Evolutionary conservation across 345 rosid genomes (phyloP).

Genomic region (Citrus inodora): DNA sequence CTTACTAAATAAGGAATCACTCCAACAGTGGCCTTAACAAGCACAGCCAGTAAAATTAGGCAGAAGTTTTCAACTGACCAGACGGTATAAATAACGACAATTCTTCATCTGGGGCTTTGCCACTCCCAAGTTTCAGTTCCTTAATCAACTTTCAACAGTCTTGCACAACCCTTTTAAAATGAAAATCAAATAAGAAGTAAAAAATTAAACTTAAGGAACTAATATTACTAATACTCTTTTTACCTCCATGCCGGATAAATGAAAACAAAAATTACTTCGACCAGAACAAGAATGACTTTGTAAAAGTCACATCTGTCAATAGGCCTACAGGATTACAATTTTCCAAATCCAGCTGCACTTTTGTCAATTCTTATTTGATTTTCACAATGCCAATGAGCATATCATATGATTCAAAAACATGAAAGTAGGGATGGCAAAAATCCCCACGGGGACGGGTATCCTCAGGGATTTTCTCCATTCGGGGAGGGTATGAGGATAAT

Average conservation of each 20-base stretch:
- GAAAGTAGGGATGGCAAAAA: too few relatives aligned
- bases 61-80: neutral
- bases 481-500: too few relatives aligned
- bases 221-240: neutral
- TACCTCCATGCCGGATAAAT: neutral
- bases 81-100: neutral
- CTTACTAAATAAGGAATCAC: too few relatives aligned
- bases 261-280: neutral
- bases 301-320: neutral
- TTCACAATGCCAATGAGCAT: too few relatives aligned
- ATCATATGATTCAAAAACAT: too few relatives aligned
- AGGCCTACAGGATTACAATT: too few relatives aligned
- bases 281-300: slow-evolving; percentile 9
- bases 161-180: neutral
- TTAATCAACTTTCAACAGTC: neutral
- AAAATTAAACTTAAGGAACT: neutral
- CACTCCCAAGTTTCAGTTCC: neutral
- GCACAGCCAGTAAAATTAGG: neutral
- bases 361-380: too few relatives aligned
- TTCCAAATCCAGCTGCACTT: too few relatives aligned
- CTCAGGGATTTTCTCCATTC: too few relatives aligned
- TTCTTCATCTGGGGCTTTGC: neutral
- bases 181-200: neutral
- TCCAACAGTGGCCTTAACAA: too few relatives aligned
- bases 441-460: too few relatives aligned